Evolutionary conservation across 73 alveolate species (phyloP).

Genomic region (Diophrys sp.): DNA sequence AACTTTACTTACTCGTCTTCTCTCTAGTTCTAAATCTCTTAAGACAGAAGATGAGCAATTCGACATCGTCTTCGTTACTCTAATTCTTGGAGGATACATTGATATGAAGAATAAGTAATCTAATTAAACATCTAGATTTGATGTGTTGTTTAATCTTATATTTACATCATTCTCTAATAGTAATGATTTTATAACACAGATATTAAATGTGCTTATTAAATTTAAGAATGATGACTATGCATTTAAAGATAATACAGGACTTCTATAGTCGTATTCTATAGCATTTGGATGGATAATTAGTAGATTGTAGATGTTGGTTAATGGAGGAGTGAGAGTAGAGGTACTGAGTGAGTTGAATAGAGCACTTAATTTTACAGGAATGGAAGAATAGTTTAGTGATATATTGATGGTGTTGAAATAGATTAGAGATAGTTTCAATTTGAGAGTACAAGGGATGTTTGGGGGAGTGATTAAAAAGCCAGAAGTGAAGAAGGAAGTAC

Average conservation of each 20-base stretch:
- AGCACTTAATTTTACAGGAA: not conserved
- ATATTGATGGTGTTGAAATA: not conserved
- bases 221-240: not conserved
- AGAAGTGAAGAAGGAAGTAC: too few relatives aligned
- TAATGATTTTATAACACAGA: not conserved
- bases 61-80: not conserved
- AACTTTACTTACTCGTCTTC: not conserved
- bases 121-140: not conserved
- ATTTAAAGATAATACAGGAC: too few relatives aligned
- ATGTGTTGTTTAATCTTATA: not conserved
- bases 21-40: not conserved
- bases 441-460: not conserved
- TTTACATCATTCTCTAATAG: not conserved
- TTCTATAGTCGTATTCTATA: not conserved
- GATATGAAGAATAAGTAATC: not conserved
- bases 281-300: not conserved
- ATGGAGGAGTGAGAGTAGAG: not conserved
- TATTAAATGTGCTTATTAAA: not conserved
- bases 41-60: not conserved
- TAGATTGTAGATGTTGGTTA: not conserved
- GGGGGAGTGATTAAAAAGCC: too few relatives aligned
- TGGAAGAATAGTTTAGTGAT: not conserved
- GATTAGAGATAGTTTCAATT: not conserved
- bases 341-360: not conserved
- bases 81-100: not conserved